phyloP scores from a whole-genome alignment of 129 eudicot genomes.

The Erigeron canadensis region DNA sequence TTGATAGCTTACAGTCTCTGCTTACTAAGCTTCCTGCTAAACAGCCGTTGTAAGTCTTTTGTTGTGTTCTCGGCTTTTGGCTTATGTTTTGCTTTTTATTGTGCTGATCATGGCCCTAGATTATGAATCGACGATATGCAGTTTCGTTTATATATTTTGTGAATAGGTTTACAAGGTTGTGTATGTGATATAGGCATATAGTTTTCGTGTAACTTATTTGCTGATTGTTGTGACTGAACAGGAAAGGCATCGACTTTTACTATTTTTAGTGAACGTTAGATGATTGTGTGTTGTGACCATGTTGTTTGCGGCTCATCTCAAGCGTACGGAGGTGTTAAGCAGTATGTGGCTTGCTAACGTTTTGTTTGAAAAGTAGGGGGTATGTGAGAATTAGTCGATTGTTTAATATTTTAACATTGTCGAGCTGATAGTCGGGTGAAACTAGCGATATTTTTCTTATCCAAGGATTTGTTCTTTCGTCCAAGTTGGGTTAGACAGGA shows the following conservation, averaged over 20 bases:
- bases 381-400: not conserved
- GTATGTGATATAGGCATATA: not conserved
- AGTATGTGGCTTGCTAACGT: not conserved
- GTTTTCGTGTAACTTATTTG: not conserved
- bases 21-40: conserved; percentile 74
- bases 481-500: not conserved
- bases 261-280: not conserved
- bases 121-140: not conserved
- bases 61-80: not conserved
- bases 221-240: not conserved
- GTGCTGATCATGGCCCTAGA: too few relatives aligned
- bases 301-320: not conserved
- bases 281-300: not conserved
- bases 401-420: not conserved
- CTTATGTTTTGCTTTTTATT: too few relatives aligned
- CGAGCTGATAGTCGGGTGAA: not conserved
- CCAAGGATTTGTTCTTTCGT: not conserved
- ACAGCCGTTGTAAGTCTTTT: conserved; percentile 57
- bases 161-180: not conserved
- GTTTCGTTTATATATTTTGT: not conserved
- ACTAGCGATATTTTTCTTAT: not conserved
- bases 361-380: not conserved
- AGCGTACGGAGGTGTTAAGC: not conserved
- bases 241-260: not conserved
- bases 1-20: conserved; percentile 69